Evolutionary conservation across 805 yeast species (phyloP).

Genomic region (Candida silvatica): DNA sequence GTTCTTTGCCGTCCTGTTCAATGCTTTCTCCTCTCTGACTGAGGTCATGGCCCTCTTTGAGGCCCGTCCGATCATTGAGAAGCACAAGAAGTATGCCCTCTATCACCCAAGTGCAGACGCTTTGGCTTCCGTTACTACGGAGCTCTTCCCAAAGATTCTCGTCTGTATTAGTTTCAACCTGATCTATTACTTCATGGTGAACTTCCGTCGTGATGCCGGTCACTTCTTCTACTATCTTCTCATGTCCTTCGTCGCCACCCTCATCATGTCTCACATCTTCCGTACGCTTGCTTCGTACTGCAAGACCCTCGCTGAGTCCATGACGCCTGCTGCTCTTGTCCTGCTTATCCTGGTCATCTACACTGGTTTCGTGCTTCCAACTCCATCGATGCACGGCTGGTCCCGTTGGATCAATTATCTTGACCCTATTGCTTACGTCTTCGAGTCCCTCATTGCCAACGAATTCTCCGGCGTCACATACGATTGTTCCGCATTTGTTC

Average conservation of each 20-base stretch:
- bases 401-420: slow-evolving; percentile 57
- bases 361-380: slow-evolving; percentile 53
- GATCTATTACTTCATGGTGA: slow-evolving; percentile 42
- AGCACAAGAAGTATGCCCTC: slow-evolving; percentile 47
- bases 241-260: slow-evolving; percentile 33
- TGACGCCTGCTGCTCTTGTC: slow-evolving; percentile 49
- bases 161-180: slow-evolving; percentile 40
- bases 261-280: slow-evolving; percentile 47
- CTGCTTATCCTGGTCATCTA: slow-evolving; percentile 39
- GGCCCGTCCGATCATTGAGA: slow-evolving; percentile 49
- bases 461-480: slow-evolving; percentile 42
- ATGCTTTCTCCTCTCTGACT: slow-evolving; percentile 51
- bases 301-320: slow-evolving; percentile 40
- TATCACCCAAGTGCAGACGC: slow-evolving; percentile 57
- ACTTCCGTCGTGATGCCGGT: slow-evolving; percentile 44
- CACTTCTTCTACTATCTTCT: slow-evolving; percentile 44
- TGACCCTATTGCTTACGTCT: slow-evolving; percentile 49
- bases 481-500: slow-evolving; percentile 39
- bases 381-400: slow-evolving; percentile 52
- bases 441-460: slow-evolving; percentile 49
- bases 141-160: slow-evolving; percentile 41
- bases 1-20: slow-evolving; percentile 59
- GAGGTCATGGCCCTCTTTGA: slow-evolving; percentile 50
- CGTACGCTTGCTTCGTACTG: slow-evolving; percentile 44
- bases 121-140: slow-evolving; percentile 50